Evolutionary conservation across 2,329 filamentous ascomycete species (phyloP).

Genomic region (Thyridium curvatum): DNA sequence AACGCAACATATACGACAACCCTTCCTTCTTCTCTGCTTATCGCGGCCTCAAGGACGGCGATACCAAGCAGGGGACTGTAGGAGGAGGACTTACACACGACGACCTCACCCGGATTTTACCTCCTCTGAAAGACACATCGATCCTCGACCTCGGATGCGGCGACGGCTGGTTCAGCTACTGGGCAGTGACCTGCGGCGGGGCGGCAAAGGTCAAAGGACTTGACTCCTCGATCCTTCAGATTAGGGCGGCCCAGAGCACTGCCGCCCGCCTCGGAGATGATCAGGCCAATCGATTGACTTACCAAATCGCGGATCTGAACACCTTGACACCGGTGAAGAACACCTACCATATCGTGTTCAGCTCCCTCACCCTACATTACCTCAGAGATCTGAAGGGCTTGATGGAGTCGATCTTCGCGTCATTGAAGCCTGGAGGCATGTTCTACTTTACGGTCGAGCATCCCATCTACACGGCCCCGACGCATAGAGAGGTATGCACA

Average conservation of each 20-base stretch:
- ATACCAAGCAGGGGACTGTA: neutral
- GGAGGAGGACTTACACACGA: conserved; percentile 1
- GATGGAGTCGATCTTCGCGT: conserved; percentile 15
- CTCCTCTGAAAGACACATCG: neutral
- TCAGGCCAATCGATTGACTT: neutral
- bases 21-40: conserved; percentile 1
- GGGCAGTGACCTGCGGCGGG: neutral
- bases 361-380: conserved; percentile 29
- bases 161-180: conserved; percentile 2
- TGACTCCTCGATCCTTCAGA: conserved; percentile 2
- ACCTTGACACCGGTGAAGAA: conserved; percentile 11
- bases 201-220: conserved; percentile 1
- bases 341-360: conserved; percentile 26
- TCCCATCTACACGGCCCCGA: conserved; percentile 31
- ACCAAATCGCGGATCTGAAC: conserved; percentile 19
- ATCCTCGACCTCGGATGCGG: conserved; percentile 6
- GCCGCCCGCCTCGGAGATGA: neutral
- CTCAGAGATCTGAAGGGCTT: conserved; percentile 13
- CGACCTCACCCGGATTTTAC: neutral
- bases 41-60: neutral
- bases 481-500: conserved; percentile 1
- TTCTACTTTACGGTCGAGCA: conserved; percentile 36
- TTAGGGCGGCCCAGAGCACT: neutral
- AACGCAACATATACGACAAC: conserved; percentile 2
- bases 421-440: conserved; percentile 17